These are phyloP conservation scores for Ogataea glucozyma DNA, from an alignment of 805 yeast genomes.

Conservation along the genomic window DNA sequence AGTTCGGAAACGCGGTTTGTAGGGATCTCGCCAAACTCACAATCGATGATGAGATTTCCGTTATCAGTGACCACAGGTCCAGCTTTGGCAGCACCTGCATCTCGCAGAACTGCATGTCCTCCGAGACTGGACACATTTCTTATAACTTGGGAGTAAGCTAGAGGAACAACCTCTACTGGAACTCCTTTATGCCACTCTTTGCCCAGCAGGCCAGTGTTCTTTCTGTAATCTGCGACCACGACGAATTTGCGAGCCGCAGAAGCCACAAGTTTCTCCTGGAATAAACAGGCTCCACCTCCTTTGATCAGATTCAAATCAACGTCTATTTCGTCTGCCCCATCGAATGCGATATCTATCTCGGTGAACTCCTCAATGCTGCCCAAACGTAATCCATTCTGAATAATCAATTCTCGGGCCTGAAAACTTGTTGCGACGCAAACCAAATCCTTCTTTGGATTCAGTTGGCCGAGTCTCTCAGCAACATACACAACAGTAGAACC, in stretches of 20 bases:
- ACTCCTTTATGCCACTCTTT: conserved; percentile 83
- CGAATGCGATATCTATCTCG: conserved; percentile 86
- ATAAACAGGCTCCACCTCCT: conserved; percentile 97
- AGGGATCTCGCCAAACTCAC: conserved; percentile 81
- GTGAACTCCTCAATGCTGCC: conserved; percentile 85
- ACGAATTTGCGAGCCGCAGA: conserved; percentile 71
- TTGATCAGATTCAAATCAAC: conserved; percentile 78
- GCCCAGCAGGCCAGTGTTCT: conserved; percentile 73
- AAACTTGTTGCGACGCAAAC: conserved; percentile 94
- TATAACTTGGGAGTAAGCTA: conserved; percentile 73
- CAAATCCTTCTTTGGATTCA: conserved; percentile 51
- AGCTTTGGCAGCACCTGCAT: conserved; percentile 90
- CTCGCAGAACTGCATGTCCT: conserved; percentile 67
- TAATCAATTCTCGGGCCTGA: conserved; percentile 84
- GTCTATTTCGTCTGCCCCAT: conserved; percentile 98
- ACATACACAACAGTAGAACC: conserved; percentile 96
- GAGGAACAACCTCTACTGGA: conserved; percentile 93
- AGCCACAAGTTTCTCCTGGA: conserved; percentile 96
- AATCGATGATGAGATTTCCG: conserved; percentile 89
- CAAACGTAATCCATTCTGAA: conserved; percentile 72
- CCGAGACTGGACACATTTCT: conserved; percentile 62
- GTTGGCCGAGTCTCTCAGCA: conserved; percentile 88
- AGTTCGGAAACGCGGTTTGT: conserved; percentile 44
- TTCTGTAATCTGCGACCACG: conserved; percentile 92
- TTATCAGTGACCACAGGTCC: conserved; percentile 97